These are phyloP conservation scores for Solanum okadae DNA, from an alignment of 257 asterid genomes.

Conservation along the genomic window DNA sequence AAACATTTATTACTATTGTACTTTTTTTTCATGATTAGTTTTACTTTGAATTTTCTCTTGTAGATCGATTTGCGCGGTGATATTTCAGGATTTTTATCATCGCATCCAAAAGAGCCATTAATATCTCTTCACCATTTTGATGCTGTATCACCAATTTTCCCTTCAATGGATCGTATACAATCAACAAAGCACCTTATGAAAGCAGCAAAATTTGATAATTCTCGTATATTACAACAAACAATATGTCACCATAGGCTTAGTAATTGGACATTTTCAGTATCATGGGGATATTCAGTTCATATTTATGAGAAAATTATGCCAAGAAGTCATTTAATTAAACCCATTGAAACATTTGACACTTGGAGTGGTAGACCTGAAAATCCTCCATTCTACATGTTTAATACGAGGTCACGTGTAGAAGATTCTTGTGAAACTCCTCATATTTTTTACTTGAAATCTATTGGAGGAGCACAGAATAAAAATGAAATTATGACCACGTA, in stretches of 20 bases:
- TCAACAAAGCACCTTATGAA: background rate
- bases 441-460: background rate
- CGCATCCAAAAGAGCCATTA: background rate
- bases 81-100: background rate
- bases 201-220: background rate
- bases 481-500: slow-evolving; percentile 14
- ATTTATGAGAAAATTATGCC: background rate
- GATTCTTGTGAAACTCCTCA: background rate
- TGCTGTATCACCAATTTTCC: background rate
- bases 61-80: background rate
- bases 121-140: background rate
- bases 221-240: background rate
- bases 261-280: background rate
- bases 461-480: background rate
- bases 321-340: background rate
- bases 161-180: background rate
- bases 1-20: too few relatives aligned
- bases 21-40: too few relatives aligned
- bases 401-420: background rate
- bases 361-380: slow-evolving; percentile 6
- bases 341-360: slow-evolving; percentile 34
- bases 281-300: background rate
- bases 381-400: background rate
- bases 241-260: background rate
- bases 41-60: background rate